These are phyloP conservation scores for Naganishia vaughanmartiniae DNA, from an alignment of 768 basidiomycete species.

Conservation along the genomic window DNA sequence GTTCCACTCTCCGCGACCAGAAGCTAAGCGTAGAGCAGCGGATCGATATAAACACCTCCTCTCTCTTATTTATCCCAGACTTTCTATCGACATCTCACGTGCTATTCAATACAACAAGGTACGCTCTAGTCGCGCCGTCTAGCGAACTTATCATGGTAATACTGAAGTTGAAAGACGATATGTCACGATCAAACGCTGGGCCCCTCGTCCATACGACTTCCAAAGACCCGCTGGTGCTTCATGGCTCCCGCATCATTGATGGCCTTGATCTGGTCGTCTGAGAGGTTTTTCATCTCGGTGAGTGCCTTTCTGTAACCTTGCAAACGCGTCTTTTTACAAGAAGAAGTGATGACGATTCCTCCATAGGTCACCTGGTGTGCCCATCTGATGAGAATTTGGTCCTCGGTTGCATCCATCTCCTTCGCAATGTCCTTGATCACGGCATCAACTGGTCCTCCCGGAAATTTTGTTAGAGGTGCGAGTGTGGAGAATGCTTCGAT, in stretches of 20 bases:
- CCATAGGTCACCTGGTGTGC: conserved; percentile 36
- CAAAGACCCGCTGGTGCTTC: too few species aligned
- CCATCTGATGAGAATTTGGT: conserved; percentile 43
- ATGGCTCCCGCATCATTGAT: not conserved
- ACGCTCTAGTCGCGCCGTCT: too few species aligned
- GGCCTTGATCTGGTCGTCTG: not conserved
- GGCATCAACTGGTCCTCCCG: conserved; percentile 36
- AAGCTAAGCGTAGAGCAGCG: too few species aligned
- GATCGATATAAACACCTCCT: too few species aligned
- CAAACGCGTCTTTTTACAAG: conserved; percentile 2
- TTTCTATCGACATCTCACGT: too few species aligned
- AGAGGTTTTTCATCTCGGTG: not conserved
- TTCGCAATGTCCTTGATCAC: conserved; percentile 33
- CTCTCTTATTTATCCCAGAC: too few species aligned
- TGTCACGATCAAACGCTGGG: too few species aligned
- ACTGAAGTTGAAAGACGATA: too few species aligned
- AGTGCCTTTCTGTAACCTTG: not conserved
- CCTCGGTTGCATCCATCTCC: conserved; percentile 29
- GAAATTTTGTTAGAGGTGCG: conserved; percentile 33
- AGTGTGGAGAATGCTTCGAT: conserved; percentile 41
- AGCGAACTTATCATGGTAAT: too few species aligned
- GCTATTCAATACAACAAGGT: too few species aligned
- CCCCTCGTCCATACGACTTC: too few species aligned
- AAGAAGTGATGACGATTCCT: conserved; percentile 25
- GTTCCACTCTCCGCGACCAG: too few species aligned